Evolutionary conservation across 108 stramenopile species (phyloP).

Genomic region (Nitzschia sp.): DNA sequence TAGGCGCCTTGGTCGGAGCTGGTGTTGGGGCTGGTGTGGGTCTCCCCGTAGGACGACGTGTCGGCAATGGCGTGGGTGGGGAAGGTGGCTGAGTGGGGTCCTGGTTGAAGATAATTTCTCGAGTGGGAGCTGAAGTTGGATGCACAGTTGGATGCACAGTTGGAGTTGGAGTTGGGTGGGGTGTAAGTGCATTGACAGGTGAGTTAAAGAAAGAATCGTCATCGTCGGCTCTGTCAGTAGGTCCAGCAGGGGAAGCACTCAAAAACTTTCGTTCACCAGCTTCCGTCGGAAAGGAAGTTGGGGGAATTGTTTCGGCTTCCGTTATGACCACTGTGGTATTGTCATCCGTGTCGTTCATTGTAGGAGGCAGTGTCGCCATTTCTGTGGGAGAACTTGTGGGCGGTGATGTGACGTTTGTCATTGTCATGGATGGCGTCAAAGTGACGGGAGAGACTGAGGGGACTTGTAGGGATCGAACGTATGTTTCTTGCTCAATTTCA

Average conservation of each 20-base stretch:
- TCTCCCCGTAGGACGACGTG: background rate
- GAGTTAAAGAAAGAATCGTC: background rate
- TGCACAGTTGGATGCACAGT: background rate
- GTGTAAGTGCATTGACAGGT: background rate
- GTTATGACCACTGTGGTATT: too few species aligned
- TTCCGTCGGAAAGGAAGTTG: too few species aligned
- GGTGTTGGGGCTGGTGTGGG: background rate
- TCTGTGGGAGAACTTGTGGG: too few species aligned
- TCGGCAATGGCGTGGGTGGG: background rate
- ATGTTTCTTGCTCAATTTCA: too few species aligned
- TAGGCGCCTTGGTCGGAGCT: background rate
- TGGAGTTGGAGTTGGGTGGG: background rate
- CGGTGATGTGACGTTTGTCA: too few species aligned
- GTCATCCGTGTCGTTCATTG: too few species aligned
- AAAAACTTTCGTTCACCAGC: too few species aligned
- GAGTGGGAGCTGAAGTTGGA: background rate
- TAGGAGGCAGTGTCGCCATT: too few species aligned
- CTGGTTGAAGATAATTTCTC: conserved; percentile 1
- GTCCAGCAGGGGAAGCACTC: background rate
- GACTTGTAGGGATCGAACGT: too few species aligned
- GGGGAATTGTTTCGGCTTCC: too few species aligned
- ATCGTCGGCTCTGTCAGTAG: background rate
- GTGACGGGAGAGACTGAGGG: too few species aligned
- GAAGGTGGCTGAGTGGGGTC: background rate
- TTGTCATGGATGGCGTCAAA: too few species aligned